Evolutionary conservation across 371 early-diverging fungal species (phyloP).

Genomic region (Mucor irregularis): DNA sequence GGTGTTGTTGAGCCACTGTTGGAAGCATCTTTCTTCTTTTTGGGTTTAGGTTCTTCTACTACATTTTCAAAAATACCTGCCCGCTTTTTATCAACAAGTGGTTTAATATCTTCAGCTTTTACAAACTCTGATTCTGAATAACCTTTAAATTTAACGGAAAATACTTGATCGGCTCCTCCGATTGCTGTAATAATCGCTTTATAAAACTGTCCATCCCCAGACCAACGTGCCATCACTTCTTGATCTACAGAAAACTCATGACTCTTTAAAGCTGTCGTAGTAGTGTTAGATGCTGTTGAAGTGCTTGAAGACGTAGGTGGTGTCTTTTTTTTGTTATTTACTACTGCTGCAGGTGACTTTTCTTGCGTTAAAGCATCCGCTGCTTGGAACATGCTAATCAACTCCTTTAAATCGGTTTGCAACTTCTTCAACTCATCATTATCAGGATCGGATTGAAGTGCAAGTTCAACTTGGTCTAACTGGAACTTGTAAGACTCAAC

Average conservation of each 20-base stretch:
- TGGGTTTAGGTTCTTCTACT: constrained; percentile 27
- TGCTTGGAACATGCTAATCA: constrained; percentile 63
- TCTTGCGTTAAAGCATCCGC: constrained; percentile 20
- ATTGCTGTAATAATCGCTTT: constrained; percentile 71
- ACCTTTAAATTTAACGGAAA: constrained; percentile 74
- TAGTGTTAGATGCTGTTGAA: constrained; percentile 2
- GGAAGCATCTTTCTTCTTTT: constrained; percentile 22
- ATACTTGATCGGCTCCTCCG: constrained; percentile 63
- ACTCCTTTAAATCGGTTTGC: constrained; percentile 66
- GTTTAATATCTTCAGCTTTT: constrained; percentile 58
- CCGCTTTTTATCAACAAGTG: constrained; percentile 38
- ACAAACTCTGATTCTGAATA: constrained; percentile 55
- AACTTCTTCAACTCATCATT: constrained; percentile 73
- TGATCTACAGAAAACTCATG: constrained; percentile 58
- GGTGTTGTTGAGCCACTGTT: constrained; percentile 17
- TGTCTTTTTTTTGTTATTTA: constrained; percentile 8
- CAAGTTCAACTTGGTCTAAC: constrained; percentile 75
- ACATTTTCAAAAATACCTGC: constrained; percentile 45
- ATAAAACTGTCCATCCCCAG: constrained; percentile 71
- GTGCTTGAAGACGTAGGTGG: too few relatives aligned
- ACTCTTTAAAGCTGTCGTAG: constrained; percentile 25
- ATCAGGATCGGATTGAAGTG: constrained; percentile 65
- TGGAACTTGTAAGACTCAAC: constrained; percentile 68
- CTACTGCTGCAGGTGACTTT: constrained; percentile 10
- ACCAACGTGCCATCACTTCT: constrained; percentile 66